These are phyloP conservation scores for Astraeus odoratus DNA, from an alignment of 768 basidiomycete genomes.

Conservation along the genomic window DNA sequence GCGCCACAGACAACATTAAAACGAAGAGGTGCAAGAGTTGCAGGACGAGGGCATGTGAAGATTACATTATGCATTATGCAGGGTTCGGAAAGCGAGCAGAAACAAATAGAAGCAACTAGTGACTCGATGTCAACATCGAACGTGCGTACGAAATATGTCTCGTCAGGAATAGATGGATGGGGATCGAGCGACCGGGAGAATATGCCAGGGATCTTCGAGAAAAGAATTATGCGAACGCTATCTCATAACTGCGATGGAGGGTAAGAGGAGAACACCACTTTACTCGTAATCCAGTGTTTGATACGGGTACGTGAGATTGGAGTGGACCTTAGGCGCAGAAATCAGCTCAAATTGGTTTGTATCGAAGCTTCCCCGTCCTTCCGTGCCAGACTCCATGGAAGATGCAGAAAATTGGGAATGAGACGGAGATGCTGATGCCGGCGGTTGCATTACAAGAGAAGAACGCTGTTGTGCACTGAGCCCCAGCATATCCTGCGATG, in stretches of 20 bases:
- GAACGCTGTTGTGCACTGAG: slow-evolving; percentile 6
- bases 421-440: slow-evolving; percentile 22
- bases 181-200: not conserved
- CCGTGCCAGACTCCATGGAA: slow-evolving; percentile 20
- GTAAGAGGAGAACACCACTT: not conserved
- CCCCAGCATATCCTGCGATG: slow-evolving; percentile 25
- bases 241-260: not conserved
- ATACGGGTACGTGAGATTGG: slow-evolving; percentile 51
- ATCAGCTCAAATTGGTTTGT: slow-evolving; percentile 63
- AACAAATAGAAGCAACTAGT: not conserved
- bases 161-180: not conserved
- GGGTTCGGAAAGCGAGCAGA: not conserved
- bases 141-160: not conserved
- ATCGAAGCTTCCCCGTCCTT: slow-evolving; percentile 50
- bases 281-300: slow-evolving; percentile 41
- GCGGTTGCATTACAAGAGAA: slow-evolving; percentile 10
- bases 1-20: not conserved
- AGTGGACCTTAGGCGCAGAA: slow-evolving; percentile 38
- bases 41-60: not conserved
- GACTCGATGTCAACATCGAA: not conserved
- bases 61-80: slow-evolving; percentile 1
- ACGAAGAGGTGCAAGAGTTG: not conserved
- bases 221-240: not conserved
- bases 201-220: not conserved
- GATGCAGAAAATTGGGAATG: slow-evolving; percentile 18